These are phyloP conservation scores for Tubosaeta sp. DNA, from an alignment of 768 basidiomycete species.

Conservation along the genomic window DNA sequence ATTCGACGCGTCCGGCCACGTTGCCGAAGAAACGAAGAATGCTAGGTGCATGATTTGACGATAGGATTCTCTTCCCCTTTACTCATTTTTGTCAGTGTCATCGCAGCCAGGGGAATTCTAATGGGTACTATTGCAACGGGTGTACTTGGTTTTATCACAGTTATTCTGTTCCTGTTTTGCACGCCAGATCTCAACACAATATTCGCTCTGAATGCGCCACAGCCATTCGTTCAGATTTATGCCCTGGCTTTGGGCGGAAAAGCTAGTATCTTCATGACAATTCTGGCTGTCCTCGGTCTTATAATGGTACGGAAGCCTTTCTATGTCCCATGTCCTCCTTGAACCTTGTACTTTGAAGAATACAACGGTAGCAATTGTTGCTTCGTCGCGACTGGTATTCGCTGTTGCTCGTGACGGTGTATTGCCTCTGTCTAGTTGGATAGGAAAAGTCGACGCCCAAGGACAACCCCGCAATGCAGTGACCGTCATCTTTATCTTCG, in stretches of 20 bases:
- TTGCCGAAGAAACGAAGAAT: slow-evolving; percentile 86
- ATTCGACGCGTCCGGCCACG: slow-evolving; percentile 85
- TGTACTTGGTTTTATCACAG: slow-evolving; percentile 70
- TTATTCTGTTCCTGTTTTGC: slow-evolving; percentile 82
- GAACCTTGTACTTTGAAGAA: slow-evolving; percentile 43
- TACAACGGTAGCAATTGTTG: slow-evolving; percentile 83
- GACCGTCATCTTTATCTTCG: slow-evolving; percentile 81
- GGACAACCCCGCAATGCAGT: slow-evolving; percentile 84
- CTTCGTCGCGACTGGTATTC: slow-evolving; percentile 83
- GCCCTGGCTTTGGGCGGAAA: slow-evolving; percentile 77
- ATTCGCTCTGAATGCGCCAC: slow-evolving; percentile 76
- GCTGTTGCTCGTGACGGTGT: slow-evolving; percentile 95
- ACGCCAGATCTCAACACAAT: slow-evolving; percentile 73
- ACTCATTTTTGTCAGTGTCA: slow-evolving; percentile 42
- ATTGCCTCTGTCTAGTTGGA: slow-evolving; percentile 79
- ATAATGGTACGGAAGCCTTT: slow-evolving; percentile 55
- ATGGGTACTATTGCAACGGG: slow-evolving; percentile 75
- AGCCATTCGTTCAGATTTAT: slow-evolving; percentile 90
- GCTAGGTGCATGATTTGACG: slow-evolving; percentile 43
- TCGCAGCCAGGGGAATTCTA: slow-evolving; percentile 81
- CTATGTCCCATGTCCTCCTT: neutral
- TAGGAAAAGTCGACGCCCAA: slow-evolving; percentile 62
- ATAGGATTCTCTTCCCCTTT: neutral
- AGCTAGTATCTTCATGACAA: slow-evolving; percentile 82
- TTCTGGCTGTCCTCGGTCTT: slow-evolving; percentile 78